Conservation (phyloP, 1,284 basidiomycete genomes). For the Acaromyces ingoldii region DNA sequence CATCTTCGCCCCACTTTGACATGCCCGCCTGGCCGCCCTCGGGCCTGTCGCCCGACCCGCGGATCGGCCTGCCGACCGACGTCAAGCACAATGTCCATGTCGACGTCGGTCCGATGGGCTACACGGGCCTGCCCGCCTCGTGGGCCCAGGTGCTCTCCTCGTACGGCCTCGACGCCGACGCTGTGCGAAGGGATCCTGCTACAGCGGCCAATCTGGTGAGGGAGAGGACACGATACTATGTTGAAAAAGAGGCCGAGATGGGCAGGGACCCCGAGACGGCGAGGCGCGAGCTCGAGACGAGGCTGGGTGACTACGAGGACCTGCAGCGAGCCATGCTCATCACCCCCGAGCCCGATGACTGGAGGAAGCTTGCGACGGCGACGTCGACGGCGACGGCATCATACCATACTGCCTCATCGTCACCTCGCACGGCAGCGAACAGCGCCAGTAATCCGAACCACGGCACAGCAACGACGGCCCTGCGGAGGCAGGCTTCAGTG, state of each 20-base stretch:
- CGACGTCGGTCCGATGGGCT: conserved; percentile 35
- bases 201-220: conserved; percentile 17
- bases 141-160: conserved; percentile 30
- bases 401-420: background rate
- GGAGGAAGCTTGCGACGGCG: too few relatives aligned
- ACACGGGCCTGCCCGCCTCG: conserved; percentile 29
- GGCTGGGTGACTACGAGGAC: conserved; percentile 13
- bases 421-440: background rate
- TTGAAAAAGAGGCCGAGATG: conserved; percentile 18
- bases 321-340: conserved; percentile 8
- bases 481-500: conserved; percentile 12
- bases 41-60: conserved; percentile 15
- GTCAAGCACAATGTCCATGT: conserved; percentile 42
- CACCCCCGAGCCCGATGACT: background rate
- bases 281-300: conserved; percentile 14
- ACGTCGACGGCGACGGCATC: background rate
- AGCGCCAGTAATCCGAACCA: background rate
- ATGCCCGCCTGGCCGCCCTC: background rate
- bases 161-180: conserved; percentile 19
- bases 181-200: conserved; percentile 16
- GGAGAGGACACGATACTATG: conserved; percentile 23
- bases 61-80: conserved; percentile 32
- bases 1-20: background rate
- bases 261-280: conserved; percentile 17
- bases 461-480: background rate